Conservation (phyloP, 805 yeast species). For the Pichia phayaonensis region DNA sequence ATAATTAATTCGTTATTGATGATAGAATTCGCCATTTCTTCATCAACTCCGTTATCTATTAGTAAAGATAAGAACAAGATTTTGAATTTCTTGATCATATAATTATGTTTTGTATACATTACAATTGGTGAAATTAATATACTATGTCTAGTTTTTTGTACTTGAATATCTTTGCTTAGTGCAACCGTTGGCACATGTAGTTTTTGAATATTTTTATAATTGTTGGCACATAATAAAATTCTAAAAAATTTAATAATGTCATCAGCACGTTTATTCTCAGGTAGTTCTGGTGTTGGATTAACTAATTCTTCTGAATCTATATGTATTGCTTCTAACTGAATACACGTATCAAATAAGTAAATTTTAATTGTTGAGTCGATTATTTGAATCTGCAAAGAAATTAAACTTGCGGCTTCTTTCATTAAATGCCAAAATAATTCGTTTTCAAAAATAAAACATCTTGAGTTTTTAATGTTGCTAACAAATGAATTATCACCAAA, state of each 20-base stretch:
- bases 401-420: conserved; percentile 64
- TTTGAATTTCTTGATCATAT: conserved; percentile 31
- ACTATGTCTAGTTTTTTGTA: conserved; percentile 15
- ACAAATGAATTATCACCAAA: conserved; percentile 25
- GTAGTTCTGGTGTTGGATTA: conserved; percentile 7
- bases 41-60: conserved; percentile 10
- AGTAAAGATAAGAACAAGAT: conserved; percentile 17
- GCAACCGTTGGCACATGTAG: conserved; percentile 42
- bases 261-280: conserved; percentile 40
- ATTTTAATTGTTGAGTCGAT: conserved; percentile 58
- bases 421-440: conserved; percentile 75
- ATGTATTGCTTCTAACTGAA: conserved; percentile 50
- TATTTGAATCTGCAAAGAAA: conserved; percentile 60
- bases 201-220: conserved; percentile 36
- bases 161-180: conserved; percentile 25
- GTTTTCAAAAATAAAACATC: conserved; percentile 77
- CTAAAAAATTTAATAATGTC: conserved; percentile 46
- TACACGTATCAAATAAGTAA: conserved; percentile 54
- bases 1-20: conserved; percentile 12
- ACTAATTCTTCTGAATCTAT: neutral
- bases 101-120: conserved; percentile 51
- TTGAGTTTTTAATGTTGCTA: conserved; percentile 55
- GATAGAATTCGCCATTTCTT: conserved; percentile 15
- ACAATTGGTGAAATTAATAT: conserved; percentile 48
- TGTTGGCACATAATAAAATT: conserved; percentile 55